phyloP scores from a whole-genome alignment of 2,329 filamentous ascomycete species.

The Trematosphaeria pertusa region DNA sequence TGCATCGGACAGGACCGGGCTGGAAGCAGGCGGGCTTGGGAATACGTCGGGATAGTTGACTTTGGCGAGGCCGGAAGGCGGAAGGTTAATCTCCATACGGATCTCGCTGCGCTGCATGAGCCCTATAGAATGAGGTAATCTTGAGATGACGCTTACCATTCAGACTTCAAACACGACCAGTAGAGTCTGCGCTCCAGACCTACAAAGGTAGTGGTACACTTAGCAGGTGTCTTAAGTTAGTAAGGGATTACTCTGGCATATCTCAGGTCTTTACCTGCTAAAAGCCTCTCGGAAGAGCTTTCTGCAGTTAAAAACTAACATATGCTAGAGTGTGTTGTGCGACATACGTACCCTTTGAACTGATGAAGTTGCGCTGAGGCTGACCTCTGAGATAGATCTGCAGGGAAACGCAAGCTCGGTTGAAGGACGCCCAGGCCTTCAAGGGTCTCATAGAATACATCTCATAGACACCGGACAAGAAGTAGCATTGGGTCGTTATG shows the following conservation, averaged over 20 bases:
- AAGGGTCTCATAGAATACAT: slow-evolving; percentile 44
- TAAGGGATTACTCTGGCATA: too few species aligned
- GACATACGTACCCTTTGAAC: too few species aligned
- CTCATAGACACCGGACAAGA: slow-evolving; percentile 43
- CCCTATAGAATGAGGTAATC: background rate
- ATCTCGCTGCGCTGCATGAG: slow-evolving; percentile 23
- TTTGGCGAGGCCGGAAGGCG: slow-evolving; percentile 24
- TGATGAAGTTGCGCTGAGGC: slow-evolving; percentile 4
- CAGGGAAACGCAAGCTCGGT: slow-evolving; percentile 35
- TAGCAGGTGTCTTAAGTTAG: too few species aligned
- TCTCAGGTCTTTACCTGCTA: too few species aligned
- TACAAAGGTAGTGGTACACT: too few species aligned
- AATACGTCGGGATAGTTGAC: slow-evolving; percentile 40
- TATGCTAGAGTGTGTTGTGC: too few species aligned
- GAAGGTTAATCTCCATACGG: slow-evolving; percentile 20
- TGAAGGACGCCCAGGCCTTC: slow-evolving; percentile 40
- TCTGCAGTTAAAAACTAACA: too few species aligned
- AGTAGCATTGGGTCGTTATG: slow-evolving; percentile 40
- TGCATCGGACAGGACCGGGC: too few species aligned
- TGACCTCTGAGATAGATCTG: slow-evolving; percentile 20
- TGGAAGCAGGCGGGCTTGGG: slow-evolving; percentile 31
- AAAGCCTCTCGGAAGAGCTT: too few species aligned
- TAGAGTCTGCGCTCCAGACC: slow-evolving; percentile 39
- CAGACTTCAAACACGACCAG: slow-evolving; percentile 46
- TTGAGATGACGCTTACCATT: too few species aligned